Evolutionary conservation across 2,329 filamentous ascomycete genomes (phyloP).

Genomic region (Malbranchea zuffiana): DNA sequence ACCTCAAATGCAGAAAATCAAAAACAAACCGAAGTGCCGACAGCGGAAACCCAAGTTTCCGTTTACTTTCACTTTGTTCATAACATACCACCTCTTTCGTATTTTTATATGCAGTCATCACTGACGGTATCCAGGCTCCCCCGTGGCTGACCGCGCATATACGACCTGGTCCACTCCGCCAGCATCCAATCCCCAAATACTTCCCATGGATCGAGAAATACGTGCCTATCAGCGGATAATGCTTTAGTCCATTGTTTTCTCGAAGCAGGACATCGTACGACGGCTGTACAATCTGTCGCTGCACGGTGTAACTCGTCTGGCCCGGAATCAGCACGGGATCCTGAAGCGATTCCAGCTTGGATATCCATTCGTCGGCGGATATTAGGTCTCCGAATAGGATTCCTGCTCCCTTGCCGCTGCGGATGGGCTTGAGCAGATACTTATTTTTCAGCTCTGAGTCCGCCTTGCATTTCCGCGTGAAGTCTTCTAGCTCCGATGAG

Average conservation of each 20-base stretch:
- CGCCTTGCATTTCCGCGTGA: constrained; percentile 10
- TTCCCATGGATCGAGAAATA: constrained; percentile 20
- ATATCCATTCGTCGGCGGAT: constrained; percentile 16
- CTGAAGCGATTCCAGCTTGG: constrained; percentile 15
- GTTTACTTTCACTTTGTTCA: too few relatives aligned
- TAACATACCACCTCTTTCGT: too few relatives aligned
- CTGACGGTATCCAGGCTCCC: constrained; percentile 11
- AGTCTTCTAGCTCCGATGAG: constrained; percentile 16
- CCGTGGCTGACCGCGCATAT: constrained; percentile 16
- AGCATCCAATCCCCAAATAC: constrained; percentile 19
- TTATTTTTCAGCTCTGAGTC: constrained; percentile 14
- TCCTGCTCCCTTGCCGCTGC: constrained; percentile 18
- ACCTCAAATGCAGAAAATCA: too few relatives aligned
- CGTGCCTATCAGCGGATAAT: constrained; percentile 19
- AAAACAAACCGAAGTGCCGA: too few relatives aligned
- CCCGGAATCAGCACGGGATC: constrained; percentile 5
- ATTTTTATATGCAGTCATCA: too few relatives aligned
- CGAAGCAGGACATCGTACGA: constrained; percentile 17
- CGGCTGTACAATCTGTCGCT: constrained; percentile 17
- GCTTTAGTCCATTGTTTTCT: constrained; percentile 8
- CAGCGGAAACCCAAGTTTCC: too few relatives aligned
- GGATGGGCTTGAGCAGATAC: constrained; percentile 20
- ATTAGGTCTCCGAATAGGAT: constrained; percentile 20
- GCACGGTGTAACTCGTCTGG: constrained; percentile 17
- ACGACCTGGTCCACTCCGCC: constrained; percentile 19